Conservation (phyloP, 306 rosid species). For the Urtica urens region DNA sequence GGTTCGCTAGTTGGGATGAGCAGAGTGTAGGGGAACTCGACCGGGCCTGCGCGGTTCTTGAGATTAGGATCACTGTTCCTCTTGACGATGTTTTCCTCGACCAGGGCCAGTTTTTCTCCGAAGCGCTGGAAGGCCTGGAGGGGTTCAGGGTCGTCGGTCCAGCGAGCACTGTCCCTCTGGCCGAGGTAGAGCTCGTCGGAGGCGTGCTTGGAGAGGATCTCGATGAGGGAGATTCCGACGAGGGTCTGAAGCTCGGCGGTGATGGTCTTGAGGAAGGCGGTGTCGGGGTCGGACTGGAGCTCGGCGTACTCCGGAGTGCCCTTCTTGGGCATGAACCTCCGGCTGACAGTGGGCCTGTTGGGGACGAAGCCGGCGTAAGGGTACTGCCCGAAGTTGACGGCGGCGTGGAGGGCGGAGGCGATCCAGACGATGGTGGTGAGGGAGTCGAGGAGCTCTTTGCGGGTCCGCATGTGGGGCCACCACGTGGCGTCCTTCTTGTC, state of each 20-base stretch:
- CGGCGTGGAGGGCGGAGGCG: neutral
- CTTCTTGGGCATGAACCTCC: neutral
- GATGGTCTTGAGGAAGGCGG: neutral
- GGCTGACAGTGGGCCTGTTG: neutral
- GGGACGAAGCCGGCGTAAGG: neutral
- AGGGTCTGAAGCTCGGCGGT: neutral
- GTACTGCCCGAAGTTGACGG: constrained; percentile 1
- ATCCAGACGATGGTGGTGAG: neutral
- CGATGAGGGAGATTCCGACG: neutral
- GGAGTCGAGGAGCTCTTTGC: neutral
- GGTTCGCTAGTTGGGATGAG: constrained; percentile 41
- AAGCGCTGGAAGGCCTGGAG: constrained; percentile 36
- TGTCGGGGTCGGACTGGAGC: neutral
- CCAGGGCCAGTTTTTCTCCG: constrained; percentile 28
- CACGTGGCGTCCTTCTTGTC: neutral
- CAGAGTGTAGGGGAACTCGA: constrained; percentile 52
- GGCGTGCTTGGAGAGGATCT: constrained; percentile 29
- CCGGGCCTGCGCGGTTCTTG: constrained; percentile 48
- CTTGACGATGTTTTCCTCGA: constrained; percentile 28
- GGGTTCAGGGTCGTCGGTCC: constrained; percentile 40
- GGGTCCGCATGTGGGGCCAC: neutral
- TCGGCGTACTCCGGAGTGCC: neutral
- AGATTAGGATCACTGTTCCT: constrained; percentile 34
- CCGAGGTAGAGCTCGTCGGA: constrained; percentile 41
- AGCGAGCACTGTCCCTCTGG: constrained; percentile 28